Conservation (phyloP, 495 filamentous ascomycete species). For the Aspergillus asperescens region DNA sequence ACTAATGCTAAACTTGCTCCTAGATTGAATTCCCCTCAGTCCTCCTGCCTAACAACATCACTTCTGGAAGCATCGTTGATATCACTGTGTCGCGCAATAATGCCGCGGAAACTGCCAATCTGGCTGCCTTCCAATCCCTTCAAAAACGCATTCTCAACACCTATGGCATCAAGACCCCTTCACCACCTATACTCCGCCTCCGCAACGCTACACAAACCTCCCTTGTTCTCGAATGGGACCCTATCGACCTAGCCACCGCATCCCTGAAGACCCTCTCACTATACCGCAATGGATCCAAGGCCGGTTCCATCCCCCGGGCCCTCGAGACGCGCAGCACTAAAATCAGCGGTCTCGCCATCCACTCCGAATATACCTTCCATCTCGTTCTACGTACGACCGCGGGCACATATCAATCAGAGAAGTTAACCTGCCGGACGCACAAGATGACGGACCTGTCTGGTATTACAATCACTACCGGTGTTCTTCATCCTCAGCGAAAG, state of each 20-base stretch:
- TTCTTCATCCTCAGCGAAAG: conserved; percentile 68
- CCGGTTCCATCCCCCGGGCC: conserved; percentile 84
- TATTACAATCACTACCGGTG: conserved; percentile 89
- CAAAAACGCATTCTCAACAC: conserved; percentile 81
- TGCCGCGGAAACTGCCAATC: conserved; percentile 64
- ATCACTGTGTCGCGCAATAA: conserved; percentile 91
- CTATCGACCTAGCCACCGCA: conserved; percentile 86
- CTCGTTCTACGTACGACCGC: conserved; percentile 84
- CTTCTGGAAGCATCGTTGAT: conserved; percentile 94
- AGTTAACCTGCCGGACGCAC: conserved; percentile 82
- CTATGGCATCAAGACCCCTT: conserved; percentile 78
- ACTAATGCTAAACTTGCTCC: neutral
- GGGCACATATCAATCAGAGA: conserved; percentile 79
- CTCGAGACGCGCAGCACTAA: conserved; percentile 86
- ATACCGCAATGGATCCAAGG: conserved; percentile 93
- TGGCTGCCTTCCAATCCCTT: conserved; percentile 69
- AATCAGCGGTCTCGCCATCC: conserved; percentile 92
- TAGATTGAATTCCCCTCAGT: conserved; percentile 99
- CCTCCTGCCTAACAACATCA: conserved; percentile 88
- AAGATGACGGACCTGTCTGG: conserved; percentile 98
- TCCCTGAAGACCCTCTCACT: conserved; percentile 81
- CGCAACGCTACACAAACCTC: conserved; percentile 96
- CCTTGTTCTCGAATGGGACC: conserved; percentile 96
- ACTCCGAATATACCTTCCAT: conserved; percentile 93
- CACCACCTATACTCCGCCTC: conserved; percentile 74